Conservation (phyloP, 2,329 filamentous ascomycete genomes). For the Trichoderma endophyticum region DNA sequence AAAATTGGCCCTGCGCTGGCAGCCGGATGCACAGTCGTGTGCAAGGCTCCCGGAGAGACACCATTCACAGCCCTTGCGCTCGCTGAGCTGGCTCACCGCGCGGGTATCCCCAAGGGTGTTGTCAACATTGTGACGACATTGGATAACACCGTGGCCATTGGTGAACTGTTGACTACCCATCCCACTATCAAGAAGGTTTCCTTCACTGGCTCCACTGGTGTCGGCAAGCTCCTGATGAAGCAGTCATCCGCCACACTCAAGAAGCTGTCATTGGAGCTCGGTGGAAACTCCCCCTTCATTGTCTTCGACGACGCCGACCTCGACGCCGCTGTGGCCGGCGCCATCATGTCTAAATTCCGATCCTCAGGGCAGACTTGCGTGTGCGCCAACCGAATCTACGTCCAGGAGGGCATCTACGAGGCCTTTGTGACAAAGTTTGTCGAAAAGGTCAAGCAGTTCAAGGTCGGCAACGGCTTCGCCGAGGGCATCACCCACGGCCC, state of each 20-base stretch:
- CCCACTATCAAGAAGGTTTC: constrained; percentile 86
- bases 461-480: constrained; percentile 71
- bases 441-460: constrained; percentile 70
- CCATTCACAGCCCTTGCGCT: constrained; percentile 87
- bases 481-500: constrained; percentile 73
- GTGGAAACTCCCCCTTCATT: constrained; percentile 93
- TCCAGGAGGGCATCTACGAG: constrained; percentile 76
- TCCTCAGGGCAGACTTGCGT: constrained; percentile 95
- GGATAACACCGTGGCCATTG: constrained; percentile 73
- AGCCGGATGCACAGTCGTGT: constrained; percentile 91
- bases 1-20: constrained; percentile 75
- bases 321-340: constrained; percentile 77
- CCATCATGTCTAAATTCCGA: constrained; percentile 86
- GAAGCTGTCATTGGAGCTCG: constrained; percentile 80
- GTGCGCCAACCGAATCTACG: constrained; percentile 78
- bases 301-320: constrained; percentile 95
- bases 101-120: constrained; percentile 85
- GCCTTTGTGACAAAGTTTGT: constrained; percentile 66
- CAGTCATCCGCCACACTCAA: constrained; percentile 83
- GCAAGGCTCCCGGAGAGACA: constrained; percentile 88
- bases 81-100: constrained; percentile 79
- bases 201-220: constrained; percentile 78
- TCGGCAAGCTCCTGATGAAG: constrained; percentile 79
- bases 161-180: constrained; percentile 68
- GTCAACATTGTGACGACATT: constrained; percentile 83